Conservation (phyloP, 495 filamentous ascomycete genomes). For the Neurospora sp. region DNA sequence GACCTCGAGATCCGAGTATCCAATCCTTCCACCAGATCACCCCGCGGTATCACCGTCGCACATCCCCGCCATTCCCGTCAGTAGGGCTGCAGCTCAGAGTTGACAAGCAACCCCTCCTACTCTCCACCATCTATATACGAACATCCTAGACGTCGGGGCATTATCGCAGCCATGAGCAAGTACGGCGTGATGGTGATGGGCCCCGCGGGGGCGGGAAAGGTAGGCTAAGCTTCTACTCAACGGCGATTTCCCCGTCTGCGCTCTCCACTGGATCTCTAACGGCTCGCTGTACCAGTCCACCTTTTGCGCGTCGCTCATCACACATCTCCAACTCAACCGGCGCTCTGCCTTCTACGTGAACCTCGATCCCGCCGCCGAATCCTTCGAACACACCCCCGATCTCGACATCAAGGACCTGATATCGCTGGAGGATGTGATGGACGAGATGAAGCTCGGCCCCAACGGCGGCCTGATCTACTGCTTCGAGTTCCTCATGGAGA, state of each 20-base stretch:
- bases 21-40: neutral
- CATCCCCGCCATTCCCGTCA: neutral
- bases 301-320: slow-evolving; percentile 87
- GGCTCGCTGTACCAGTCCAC: slow-evolving; percentile 53
- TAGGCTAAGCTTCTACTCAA: slow-evolving; percentile 19
- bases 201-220: slow-evolving; percentile 81
- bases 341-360: slow-evolving; percentile 93
- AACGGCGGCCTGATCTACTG: slow-evolving; percentile 97
- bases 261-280: slow-evolving; percentile 7
- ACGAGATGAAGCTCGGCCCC: slow-evolving; percentile 84
- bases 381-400: slow-evolving; percentile 84
- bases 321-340: slow-evolving; percentile 78
- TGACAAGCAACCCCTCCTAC: neutral
- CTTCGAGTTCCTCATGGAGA: slow-evolving; percentile 92
- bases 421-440: slow-evolving; percentile 95
- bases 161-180: slow-evolving; percentile 61
- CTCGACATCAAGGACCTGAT: slow-evolving; percentile 96
- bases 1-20: neutral
- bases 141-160: neutral
- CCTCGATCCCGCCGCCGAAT: slow-evolving; percentile 91
- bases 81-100: neutral
- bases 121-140: neutral
- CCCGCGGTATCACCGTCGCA: neutral
- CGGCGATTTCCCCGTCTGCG: neutral
- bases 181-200: slow-evolving; percentile 93